Conservation (phyloP, 495 filamentous ascomycete species). For the Tuber aestivum region DNA sequence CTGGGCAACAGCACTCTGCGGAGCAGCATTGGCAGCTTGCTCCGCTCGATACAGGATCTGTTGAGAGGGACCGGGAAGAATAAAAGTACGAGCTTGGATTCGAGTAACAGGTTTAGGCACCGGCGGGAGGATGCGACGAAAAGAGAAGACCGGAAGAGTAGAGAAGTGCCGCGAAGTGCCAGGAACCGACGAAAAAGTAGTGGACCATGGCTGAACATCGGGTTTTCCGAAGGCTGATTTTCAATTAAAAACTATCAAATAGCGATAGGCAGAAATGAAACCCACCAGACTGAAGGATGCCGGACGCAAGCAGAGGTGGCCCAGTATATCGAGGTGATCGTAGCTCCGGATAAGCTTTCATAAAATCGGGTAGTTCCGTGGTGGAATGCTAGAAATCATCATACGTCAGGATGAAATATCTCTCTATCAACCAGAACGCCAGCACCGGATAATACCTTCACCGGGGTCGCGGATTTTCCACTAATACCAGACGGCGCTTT, state of each 20-base stretch:
- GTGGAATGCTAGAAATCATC: slow-evolving; percentile 12
- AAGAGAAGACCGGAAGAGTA: slow-evolving; percentile 20
- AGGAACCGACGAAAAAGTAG: slow-evolving; percentile 12
- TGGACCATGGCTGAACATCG: neutral
- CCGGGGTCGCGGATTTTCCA: neutral
- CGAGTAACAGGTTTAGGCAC: slow-evolving; percentile 22
- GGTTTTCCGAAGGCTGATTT: slow-evolving; percentile 16
- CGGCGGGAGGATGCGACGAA: slow-evolving; percentile 27
- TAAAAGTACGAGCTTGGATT: slow-evolving; percentile 40
- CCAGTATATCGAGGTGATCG: slow-evolving; percentile 19
- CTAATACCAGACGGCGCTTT: neutral
- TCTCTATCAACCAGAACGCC: neutral
- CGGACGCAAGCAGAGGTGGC: slow-evolving; percentile 17
- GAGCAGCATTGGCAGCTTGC: slow-evolving; percentile 84
- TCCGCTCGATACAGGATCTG: slow-evolving; percentile 66
- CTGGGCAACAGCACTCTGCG: slow-evolving; percentile 75
- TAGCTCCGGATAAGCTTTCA: slow-evolving; percentile 26
- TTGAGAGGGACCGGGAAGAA: slow-evolving; percentile 55
- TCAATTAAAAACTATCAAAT: slow-evolving; percentile 6
- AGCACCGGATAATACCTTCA: neutral
- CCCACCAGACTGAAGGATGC: slow-evolving; percentile 28
- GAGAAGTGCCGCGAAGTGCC: slow-evolving; percentile 19
- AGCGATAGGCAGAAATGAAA: neutral
- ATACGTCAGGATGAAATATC: neutral
- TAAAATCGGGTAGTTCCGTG: slow-evolving; percentile 24